A percentile compares a stretch with the other conserved stretches of the same genome.
Evolutionary conservation across 352 stramenopile species (phyloP).

Genomic region (Aphanomyces euteiches): DNA sequence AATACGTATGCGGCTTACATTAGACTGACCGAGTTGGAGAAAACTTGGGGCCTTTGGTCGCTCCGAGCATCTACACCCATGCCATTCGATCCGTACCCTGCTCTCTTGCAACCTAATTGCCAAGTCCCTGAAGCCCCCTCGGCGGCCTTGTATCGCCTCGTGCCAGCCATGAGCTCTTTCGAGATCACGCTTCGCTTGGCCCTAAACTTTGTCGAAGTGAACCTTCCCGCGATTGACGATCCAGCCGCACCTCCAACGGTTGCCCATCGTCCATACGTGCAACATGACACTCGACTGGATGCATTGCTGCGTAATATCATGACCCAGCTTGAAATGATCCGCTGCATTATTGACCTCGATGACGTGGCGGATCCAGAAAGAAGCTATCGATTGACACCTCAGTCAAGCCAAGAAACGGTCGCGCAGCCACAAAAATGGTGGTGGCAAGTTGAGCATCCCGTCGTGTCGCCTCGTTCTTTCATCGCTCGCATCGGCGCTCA

Average conservation of each 20-base stretch:
- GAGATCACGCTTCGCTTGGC: constrained; percentile 25
- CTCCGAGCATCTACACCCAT: constrained; percentile 12
- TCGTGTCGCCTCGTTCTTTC: constrained; percentile 8
- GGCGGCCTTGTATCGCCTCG: constrained; percentile 17
- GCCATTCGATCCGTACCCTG: constrained; percentile 19
- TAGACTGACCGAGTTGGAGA: constrained; percentile 20
- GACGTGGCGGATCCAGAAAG: neutral
- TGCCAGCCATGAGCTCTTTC: constrained; percentile 19
- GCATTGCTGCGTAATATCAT: constrained; percentile 22
- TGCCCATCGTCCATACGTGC: constrained; percentile 18
- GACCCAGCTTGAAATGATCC: constrained; percentile 15
- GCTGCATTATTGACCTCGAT: constrained; percentile 25
- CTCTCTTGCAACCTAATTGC: neutral
- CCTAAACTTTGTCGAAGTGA: constrained; percentile 24
- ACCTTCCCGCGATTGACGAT: neutral
- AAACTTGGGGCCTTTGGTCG: constrained; percentile 24
- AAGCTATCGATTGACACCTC: neutral
- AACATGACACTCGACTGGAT: constrained; percentile 22
- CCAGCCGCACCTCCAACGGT: neutral
- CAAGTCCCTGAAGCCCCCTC: neutral
- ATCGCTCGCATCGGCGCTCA: constrained; percentile 5
- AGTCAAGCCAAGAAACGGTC: neutral
- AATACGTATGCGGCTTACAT: constrained; percentile 26
- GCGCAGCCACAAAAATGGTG: neutral
- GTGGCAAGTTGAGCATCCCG: constrained; percentile 3